Percentiles rank a stretch among this genome's conserved stretches.
Evolutionary conservation across 1,139 yeast species (phyloP).

Genomic region (Arxiozyma slooffiae): DNA sequence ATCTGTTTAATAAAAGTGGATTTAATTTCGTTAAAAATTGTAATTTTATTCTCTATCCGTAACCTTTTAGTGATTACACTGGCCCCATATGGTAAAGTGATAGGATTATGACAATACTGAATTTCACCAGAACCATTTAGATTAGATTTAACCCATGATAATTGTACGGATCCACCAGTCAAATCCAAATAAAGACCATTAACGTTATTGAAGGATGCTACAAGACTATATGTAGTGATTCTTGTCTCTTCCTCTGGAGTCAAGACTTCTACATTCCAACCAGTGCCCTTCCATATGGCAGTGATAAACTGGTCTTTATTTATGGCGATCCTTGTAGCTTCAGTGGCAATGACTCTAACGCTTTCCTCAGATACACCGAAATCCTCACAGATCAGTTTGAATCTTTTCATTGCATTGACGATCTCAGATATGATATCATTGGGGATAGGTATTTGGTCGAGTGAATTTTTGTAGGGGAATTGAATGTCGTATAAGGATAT

Average conservation of each 20-base stretch:
- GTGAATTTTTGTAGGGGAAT: slow-evolving; percentile 31
- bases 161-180: slow-evolving; percentile 56
- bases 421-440: slow-evolving; percentile 46
- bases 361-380: slow-evolving; percentile 52
- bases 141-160: slow-evolving; percentile 52
- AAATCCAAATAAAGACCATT: slow-evolving; percentile 57
- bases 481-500: slow-evolving; percentile 56
- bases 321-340: slow-evolving; percentile 55
- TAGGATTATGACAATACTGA: slow-evolving; percentile 44
- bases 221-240: slow-evolving; percentile 58
- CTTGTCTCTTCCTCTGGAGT: slow-evolving; percentile 52
- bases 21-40: slow-evolving; percentile 40
- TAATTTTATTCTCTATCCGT: slow-evolving; percentile 37
- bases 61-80: slow-evolving; percentile 50
- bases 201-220: slow-evolving; percentile 52
- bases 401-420: slow-evolving; percentile 49
- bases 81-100: slow-evolving; percentile 58
- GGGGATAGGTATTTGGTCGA: slow-evolving; percentile 44
- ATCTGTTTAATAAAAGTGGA: slow-evolving; percentile 40
- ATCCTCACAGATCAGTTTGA: slow-evolving; percentile 54
- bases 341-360: slow-evolving; percentile 57
- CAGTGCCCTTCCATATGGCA: slow-evolving; percentile 44
- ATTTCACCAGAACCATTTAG: slow-evolving; percentile 37
- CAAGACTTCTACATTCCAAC: slow-evolving; percentile 51
- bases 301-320: slow-evolving; percentile 47